A percentile compares a stretch with the other conserved stretches of the same genome.
Conservation (phyloP, 2,329 filamentous ascomycete species). For the Epichloe gansuensis region DNA sequence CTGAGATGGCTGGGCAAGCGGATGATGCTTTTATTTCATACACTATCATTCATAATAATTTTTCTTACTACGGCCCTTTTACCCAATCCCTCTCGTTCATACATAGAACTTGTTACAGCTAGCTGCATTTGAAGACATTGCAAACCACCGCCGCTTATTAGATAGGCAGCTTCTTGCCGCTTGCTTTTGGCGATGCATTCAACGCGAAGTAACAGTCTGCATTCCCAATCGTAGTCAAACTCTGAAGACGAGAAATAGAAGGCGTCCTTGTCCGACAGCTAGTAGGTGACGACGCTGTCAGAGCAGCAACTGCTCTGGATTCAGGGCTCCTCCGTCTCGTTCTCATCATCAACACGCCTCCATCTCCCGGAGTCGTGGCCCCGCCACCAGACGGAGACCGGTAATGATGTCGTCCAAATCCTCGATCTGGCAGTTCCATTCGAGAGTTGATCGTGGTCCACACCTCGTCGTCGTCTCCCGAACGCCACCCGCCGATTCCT, state of each 20-base stretch:
- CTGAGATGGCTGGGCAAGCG: background rate
- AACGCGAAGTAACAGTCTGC: slow-evolving; percentile 32
- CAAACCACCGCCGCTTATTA: background rate
- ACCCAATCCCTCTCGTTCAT: background rate
- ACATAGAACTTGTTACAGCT: too few species aligned
- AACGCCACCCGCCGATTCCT: slow-evolving; percentile 46
- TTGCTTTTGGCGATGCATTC: slow-evolving; percentile 18
- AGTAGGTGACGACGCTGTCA: slow-evolving; percentile 27
- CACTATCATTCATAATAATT: background rate
- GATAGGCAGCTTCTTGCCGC: slow-evolving; percentile 15
- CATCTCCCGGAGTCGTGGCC: slow-evolving; percentile 27
- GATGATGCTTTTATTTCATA: background rate
- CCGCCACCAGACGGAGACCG: slow-evolving; percentile 28
- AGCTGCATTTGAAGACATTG: too few species aligned
- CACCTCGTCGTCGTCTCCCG: slow-evolving; percentile 31
- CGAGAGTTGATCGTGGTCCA: slow-evolving; percentile 43
- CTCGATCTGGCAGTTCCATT: slow-evolving; percentile 35
- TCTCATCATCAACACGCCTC: slow-evolving; percentile 33
- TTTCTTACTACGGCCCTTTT: background rate
- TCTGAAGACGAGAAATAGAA: slow-evolving; percentile 25
- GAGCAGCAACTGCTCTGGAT: slow-evolving; percentile 10
- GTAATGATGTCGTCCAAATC: slow-evolving; percentile 27
- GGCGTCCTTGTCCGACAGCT: slow-evolving; percentile 38
- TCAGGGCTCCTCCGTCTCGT: slow-evolving; percentile 24
- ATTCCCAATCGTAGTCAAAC: slow-evolving; percentile 12